A percentile compares a stretch with the other conserved stretches of the same genome.
Conservation (phyloP, 148 eudicot species). For the Persicaria maculosa region DNA sequence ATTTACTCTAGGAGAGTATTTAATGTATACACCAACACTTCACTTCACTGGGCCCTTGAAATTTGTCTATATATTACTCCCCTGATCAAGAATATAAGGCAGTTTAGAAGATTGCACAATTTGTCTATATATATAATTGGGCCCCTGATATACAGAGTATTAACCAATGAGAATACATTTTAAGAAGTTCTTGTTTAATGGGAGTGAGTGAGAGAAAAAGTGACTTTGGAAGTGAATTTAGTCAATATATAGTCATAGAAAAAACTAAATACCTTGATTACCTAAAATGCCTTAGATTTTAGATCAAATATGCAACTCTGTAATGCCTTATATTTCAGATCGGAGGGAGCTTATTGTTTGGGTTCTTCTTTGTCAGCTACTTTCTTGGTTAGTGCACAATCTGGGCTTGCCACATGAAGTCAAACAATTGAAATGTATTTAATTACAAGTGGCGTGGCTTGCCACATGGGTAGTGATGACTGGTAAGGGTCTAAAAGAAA, state of each 20-base stretch:
- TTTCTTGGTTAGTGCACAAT: neutral
- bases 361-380: slow-evolving; percentile 3
- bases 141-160: too few species aligned
- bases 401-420: neutral
- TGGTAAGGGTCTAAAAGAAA: neutral
- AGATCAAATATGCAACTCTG: neutral
- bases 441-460: neutral
- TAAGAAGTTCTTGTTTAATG: too few species aligned
- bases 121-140: too few species aligned
- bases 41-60: neutral
- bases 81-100: too few species aligned
- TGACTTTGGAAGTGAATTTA: too few species aligned
- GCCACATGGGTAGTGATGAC: neutral
- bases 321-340: neutral
- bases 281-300: neutral
- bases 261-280: too few species aligned
- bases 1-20: neutral
- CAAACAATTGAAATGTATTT: neutral
- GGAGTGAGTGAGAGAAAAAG: too few species aligned
- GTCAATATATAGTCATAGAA: too few species aligned
- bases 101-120: too few species aligned
- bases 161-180: too few species aligned
- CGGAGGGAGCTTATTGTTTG: neutral
- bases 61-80: neutral
- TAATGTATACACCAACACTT: neutral